These are phyloP conservation scores for Anthracocystis walkeri DNA, from an alignment of 1,284 basidiomycete species.

Conservation along the genomic window DNA sequence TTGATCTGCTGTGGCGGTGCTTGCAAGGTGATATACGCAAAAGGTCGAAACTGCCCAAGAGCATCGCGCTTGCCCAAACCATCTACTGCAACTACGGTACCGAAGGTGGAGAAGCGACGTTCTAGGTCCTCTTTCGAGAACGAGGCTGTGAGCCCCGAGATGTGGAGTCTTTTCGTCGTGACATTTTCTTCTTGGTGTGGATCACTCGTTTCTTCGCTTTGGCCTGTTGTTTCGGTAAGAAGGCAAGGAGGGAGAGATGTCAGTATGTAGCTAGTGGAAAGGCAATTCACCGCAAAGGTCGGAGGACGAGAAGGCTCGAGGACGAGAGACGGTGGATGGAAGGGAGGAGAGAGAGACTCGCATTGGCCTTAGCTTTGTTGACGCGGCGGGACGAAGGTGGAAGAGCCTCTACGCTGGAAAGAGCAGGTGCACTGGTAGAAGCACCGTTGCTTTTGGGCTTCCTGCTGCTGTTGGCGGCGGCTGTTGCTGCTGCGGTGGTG, in stretches of 20 bases:
- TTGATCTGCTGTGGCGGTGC: constrained; percentile 51
- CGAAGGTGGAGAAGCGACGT: constrained; percentile 58
- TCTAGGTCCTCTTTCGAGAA: constrained; percentile 56
- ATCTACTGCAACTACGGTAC: constrained; percentile 50
- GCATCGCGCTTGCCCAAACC: constrained; percentile 52
- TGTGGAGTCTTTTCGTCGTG: constrained; percentile 55
- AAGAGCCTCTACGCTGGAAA: constrained; percentile 46
- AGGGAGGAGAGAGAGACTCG: constrained; percentile 46
- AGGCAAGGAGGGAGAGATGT: background rate
- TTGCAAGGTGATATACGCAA: constrained; percentile 56
- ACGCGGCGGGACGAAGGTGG: constrained; percentile 55
- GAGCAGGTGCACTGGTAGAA: constrained; percentile 26
- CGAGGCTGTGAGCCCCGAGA: constrained; percentile 59
- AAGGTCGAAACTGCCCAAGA: constrained; percentile 48
- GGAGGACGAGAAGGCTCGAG: background rate
- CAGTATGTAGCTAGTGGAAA: constrained; percentile 3
- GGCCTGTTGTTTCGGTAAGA: constrained; percentile 23
- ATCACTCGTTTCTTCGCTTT: constrained; percentile 47
- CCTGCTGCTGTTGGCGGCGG: constrained; percentile 7
- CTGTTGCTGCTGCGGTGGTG: constrained; percentile 10
- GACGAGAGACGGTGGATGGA: background rate
- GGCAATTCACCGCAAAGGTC: background rate
- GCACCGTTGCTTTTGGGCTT: constrained; percentile 32
- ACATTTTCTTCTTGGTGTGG: constrained; percentile 55
- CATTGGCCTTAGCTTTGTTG: constrained; percentile 60